Conservation (phyloP, 495 filamentous ascomycete species). For the Halenospora varia region DNA sequence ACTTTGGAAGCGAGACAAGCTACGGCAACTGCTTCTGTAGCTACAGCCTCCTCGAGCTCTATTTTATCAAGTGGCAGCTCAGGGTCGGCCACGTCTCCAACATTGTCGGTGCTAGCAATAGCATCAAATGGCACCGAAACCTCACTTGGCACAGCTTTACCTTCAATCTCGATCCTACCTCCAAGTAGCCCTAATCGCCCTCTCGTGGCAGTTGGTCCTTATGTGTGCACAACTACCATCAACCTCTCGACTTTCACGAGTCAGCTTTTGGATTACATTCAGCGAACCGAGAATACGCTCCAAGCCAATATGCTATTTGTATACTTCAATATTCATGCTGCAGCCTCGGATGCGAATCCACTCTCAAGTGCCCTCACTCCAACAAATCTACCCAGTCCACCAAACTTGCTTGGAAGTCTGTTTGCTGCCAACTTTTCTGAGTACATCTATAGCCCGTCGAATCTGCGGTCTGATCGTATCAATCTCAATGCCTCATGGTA, state of each 20-base stretch:
- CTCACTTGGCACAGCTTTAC: constrained; percentile 26
- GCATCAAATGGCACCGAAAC: constrained; percentile 11
- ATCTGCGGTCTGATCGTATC: constrained; percentile 42
- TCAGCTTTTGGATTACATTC: constrained; percentile 46
- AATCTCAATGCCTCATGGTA: constrained; percentile 61
- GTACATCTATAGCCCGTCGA: constrained; percentile 50
- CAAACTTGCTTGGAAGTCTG: constrained; percentile 31
- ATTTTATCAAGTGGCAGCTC: too few species aligned
- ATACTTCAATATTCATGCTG: constrained; percentile 57
- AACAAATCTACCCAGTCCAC: constrained; percentile 33
- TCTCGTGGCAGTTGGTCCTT: constrained; percentile 50
- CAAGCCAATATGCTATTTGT: constrained; percentile 43
- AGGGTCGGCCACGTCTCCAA: too few species aligned
- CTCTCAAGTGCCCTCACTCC: constrained; percentile 35
- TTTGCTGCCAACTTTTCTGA: constrained; percentile 36
- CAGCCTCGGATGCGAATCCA: constrained; percentile 36
- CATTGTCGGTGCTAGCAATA: too few species aligned
- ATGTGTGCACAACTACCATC: constrained; percentile 49
- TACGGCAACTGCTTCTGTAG: not conserved
- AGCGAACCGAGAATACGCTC: constrained; percentile 40
- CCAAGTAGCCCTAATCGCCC: constrained; percentile 31
- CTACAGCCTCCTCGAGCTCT: not conserved
- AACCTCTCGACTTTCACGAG: constrained; percentile 42
- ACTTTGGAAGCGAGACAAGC: too few species aligned
- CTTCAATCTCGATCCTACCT: constrained; percentile 28